Evolutionary conservation across 2,329 filamentous ascomycete genomes (phyloP).

Genomic region (Aureobasidium musti): DNA sequence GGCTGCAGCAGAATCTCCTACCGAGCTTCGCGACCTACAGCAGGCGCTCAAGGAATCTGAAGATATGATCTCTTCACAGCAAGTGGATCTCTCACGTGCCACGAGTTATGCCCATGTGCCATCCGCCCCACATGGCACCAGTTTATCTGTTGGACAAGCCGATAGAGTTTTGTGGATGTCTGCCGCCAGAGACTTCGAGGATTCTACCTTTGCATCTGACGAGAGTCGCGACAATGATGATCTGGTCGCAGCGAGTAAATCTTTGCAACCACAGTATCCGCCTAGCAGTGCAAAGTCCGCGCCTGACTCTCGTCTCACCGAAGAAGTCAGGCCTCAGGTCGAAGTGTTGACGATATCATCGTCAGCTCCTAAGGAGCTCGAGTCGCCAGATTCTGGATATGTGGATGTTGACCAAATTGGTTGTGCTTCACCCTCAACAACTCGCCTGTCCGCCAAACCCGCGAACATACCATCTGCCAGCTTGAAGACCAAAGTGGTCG

Average conservation of each 20-base stretch:
- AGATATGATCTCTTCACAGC: slow-evolving; percentile 38
- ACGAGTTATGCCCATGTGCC: slow-evolving; percentile 26
- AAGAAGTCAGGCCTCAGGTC: background rate
- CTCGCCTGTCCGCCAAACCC: background rate
- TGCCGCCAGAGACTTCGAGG: slow-evolving; percentile 61
- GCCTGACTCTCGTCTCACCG: background rate
- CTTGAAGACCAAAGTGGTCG: background rate
- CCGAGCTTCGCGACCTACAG: slow-evolving; percentile 63
- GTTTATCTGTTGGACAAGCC: slow-evolving; percentile 38
- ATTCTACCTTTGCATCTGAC: slow-evolving; percentile 11
- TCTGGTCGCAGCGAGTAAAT: too few relatives aligned
- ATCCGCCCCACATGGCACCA: slow-evolving; percentile 38
- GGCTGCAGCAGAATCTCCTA: slow-evolving; percentile 69
- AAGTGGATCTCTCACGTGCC: slow-evolving; percentile 40
- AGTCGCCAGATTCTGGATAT: slow-evolving; percentile 30
- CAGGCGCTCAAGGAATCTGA: slow-evolving; percentile 62
- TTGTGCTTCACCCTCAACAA: background rate
- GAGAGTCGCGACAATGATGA: background rate
- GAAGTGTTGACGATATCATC: slow-evolving; percentile 23
- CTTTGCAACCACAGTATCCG: background rate
- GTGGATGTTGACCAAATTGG: slow-evolving; percentile 31
- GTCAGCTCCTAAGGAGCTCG: background rate
- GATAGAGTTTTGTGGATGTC: slow-evolving; percentile 65
- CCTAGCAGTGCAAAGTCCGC: background rate
- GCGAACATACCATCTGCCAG: background rate